phyloP scores from a whole-genome alignment of 257 asterid species.

The Lavandula angustifolia region DNA sequence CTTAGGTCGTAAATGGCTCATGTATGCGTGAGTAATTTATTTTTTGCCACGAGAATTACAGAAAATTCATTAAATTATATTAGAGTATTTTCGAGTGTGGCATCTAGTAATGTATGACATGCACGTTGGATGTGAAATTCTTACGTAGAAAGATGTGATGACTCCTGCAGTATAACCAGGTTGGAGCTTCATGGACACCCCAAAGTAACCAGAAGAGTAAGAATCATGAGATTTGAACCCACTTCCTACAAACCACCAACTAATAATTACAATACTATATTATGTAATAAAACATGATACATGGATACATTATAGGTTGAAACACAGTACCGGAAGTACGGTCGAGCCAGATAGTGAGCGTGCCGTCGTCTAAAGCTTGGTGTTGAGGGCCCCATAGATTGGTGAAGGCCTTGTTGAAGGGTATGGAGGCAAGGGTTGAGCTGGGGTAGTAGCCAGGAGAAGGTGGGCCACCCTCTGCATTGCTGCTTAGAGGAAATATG shows the following conservation, averaged over 20 bases:
- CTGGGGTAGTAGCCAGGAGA: constrained; percentile 86
- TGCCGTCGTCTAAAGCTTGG: constrained; percentile 58
- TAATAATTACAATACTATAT: background rate
- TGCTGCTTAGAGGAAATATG: constrained; percentile 37
- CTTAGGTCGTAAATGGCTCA: too few species aligned
- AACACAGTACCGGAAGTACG: constrained; percentile 48
- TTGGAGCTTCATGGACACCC: constrained; percentile 68
- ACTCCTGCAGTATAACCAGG: constrained; percentile 87
- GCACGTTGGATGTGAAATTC: constrained; percentile 6
- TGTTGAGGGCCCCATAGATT: constrained; percentile 90
- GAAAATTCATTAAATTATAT: too few species aligned
- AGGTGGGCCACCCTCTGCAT: constrained; percentile 64
- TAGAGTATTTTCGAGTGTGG: too few species aligned
- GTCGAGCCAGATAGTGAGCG: constrained; percentile 77
- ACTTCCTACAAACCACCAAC: constrained; percentile 52
- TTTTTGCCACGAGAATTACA: too few species aligned
- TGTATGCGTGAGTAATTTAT: too few species aligned
- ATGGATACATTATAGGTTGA: too few species aligned
- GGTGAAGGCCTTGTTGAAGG: constrained; percentile 54
- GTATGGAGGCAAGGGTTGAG: constrained; percentile 48
- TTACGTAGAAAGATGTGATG: constrained; percentile 73
- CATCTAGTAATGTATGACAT: too few species aligned
- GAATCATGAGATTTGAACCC: constrained; percentile 68
- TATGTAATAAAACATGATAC: too few species aligned
- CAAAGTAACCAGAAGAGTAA: constrained; percentile 73